These are phyloP conservation scores for Cutaneotrichosporon sp. DNA, from an alignment of 1,284 basidiomycete species.

Conservation along the genomic window DNA sequence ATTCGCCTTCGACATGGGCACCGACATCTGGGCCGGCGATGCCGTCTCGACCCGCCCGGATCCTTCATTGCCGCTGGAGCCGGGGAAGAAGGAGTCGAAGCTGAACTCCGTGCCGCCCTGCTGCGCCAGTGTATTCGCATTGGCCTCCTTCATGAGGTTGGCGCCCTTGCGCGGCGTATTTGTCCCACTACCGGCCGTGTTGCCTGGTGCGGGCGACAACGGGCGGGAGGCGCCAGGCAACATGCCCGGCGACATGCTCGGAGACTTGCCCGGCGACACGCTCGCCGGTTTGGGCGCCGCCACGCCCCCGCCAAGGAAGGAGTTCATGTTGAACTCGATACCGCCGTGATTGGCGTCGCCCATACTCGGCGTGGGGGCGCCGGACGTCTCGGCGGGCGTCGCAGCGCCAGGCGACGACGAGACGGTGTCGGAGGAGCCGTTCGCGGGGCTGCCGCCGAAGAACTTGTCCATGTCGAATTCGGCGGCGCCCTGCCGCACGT, in stretches of 20 bases:
- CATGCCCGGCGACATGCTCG: no score
- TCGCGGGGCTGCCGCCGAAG: slow-evolving; percentile 4
- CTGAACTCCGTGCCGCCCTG: neutral
- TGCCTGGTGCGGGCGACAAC: no score
- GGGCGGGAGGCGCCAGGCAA: no score
- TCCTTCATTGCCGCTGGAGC: no score
- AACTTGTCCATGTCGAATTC: slow-evolving; percentile 49
- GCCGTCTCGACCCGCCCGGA: no score
- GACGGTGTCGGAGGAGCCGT: no score
- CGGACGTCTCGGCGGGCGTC: neutral
- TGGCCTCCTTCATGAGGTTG: slow-evolving; percentile 1
- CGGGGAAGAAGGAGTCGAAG: neutral
- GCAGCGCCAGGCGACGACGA: no score
- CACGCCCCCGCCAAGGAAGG: slow-evolving; percentile 22
- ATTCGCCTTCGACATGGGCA: no score
- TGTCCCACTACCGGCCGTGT: neutral
- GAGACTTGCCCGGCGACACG: no score
- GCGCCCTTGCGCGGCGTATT: neutral
- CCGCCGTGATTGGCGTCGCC: slow-evolving; percentile 46
- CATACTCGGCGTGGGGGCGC: neutral
- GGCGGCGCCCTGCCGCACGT: slow-evolving; percentile 46
- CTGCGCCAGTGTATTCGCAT: neutral
- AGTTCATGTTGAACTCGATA: slow-evolving; percentile 48
- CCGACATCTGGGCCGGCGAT: no score
- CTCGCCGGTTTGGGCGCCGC: no score